A percentile compares a stretch with the other conserved stretches of the same genome.
These are phyloP conservation scores for Auricularia cornea DNA, from an alignment of 768 basidiomycete species.

Conservation along the genomic window DNA sequence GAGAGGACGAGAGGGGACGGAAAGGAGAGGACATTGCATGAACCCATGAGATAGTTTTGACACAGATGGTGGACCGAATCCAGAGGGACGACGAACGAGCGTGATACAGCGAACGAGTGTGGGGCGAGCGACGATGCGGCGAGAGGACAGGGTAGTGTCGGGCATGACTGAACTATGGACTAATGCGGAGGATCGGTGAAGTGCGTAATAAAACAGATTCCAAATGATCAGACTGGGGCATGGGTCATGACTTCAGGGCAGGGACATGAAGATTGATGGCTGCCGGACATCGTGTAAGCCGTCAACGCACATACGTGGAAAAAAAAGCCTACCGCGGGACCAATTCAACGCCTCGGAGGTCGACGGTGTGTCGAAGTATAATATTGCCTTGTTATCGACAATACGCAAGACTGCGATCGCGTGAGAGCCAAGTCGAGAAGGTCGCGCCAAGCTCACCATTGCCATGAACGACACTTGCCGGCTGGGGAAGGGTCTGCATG, in stretches of 20 bases:
- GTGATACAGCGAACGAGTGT: slow-evolving; percentile 1
- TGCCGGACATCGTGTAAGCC: slow-evolving; percentile 19
- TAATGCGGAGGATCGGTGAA: not conserved
- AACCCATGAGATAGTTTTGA: not conserved
- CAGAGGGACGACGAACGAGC: not conserved
- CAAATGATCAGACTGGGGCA: not conserved
- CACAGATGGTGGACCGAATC: not conserved
- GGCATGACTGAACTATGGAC: not conserved
- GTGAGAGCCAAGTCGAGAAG: slow-evolving; percentile 8
- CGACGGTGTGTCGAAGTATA: slow-evolving; percentile 81
- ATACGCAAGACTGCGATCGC: slow-evolving; percentile 58
- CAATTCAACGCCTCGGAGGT: slow-evolving; percentile 81
- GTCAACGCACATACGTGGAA: not conserved
- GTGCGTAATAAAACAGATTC: not conserved
- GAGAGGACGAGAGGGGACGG: not conserved
- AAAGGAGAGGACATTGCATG: not conserved
- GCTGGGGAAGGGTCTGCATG: slow-evolving; percentile 89
- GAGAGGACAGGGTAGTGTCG: not conserved
- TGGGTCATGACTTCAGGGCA: slow-evolving; percentile 33
- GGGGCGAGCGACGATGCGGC: not conserved
- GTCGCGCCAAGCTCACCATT: slow-evolving; percentile 44
- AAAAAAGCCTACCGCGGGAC: slow-evolving; percentile 60
- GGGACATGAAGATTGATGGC: slow-evolving; percentile 88
- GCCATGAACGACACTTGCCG: slow-evolving; percentile 82
- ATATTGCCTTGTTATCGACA: slow-evolving; percentile 85